Evolutionary conservation across 2,329 filamentous ascomycete genomes (phyloP).

Genomic region (Cytospora leucostoma): DNA sequence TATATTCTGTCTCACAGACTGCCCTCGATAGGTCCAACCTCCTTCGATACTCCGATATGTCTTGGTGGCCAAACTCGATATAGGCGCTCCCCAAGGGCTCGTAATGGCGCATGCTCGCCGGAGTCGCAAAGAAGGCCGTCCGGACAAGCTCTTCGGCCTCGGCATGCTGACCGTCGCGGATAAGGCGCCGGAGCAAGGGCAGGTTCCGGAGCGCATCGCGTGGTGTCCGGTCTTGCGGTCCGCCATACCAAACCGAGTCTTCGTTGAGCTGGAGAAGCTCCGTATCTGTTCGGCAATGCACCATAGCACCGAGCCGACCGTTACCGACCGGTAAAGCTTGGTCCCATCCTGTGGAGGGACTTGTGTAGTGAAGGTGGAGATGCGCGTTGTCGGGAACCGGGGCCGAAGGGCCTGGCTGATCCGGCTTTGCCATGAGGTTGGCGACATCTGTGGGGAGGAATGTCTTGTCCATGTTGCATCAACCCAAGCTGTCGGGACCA

Average conservation of each 20-base stretch:
- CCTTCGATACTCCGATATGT: conserved; percentile 6
- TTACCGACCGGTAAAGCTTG: conserved; percentile 51
- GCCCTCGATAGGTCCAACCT: conserved; percentile 28
- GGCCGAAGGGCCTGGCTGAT: background rate
- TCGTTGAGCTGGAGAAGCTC: conserved; percentile 51
- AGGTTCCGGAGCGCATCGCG: conserved; percentile 41
- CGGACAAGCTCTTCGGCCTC: conserved; percentile 45
- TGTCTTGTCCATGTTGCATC: background rate
- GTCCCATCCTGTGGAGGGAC: conserved; percentile 37
- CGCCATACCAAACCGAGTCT: conserved; percentile 50
- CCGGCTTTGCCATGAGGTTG: background rate
- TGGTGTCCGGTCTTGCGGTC: conserved; percentile 45
- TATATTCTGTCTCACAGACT: conserved; percentile 21
- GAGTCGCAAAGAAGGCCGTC: conserved; percentile 47
- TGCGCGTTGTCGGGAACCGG: background rate
- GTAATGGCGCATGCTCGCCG: conserved; percentile 49
- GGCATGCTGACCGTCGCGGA: conserved; percentile 42
- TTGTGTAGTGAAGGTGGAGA: conserved; percentile 34
- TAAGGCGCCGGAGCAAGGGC: conserved; percentile 41
- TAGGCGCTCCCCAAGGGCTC: conserved; percentile 43
- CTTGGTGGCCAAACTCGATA: conserved; percentile 42
- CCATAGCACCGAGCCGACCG: conserved; percentile 46
- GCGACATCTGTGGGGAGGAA: background rate
- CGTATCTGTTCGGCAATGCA: conserved; percentile 45
- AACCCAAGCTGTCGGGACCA: background rate